A percentile compares a stretch with the other conserved stretches of the same genome.
phyloP scores from a whole-genome alignment of 2,329 filamentous ascomycete species.

The Fusarium algeriense region DNA sequence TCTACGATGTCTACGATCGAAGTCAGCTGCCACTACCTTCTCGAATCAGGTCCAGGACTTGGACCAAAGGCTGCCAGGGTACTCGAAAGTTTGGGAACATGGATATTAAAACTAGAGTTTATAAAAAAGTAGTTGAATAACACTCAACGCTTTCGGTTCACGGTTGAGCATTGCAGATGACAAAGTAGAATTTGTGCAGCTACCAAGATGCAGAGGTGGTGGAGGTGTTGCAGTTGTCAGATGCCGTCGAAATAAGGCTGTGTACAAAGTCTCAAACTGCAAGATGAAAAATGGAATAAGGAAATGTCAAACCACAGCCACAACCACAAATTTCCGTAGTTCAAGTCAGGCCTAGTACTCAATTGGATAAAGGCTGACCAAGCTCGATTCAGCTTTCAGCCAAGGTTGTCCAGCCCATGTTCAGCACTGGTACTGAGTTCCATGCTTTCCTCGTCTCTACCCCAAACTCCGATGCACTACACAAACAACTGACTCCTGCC shows the following conservation, averaged over 20 bases:
- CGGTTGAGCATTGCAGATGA: background rate
- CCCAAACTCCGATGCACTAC: slow-evolving; percentile 1
- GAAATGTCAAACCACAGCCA: slow-evolving; percentile 3
- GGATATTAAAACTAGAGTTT: background rate
- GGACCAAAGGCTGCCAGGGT: background rate
- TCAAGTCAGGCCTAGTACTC: background rate
- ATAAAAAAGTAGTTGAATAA: background rate
- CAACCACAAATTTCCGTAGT: background rate
- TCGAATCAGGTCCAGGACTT: slow-evolving; percentile 7
- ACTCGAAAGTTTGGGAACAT: background rate
- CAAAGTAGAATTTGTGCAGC: background rate
- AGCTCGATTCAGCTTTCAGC: slow-evolving; percentile 26
- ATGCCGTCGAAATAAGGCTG: slow-evolving; percentile 36
- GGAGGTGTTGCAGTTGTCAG: background rate
- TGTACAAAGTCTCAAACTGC: slow-evolving; percentile 14
- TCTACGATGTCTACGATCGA: background rate
- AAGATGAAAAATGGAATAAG: background rate
- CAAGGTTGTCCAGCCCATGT: background rate
- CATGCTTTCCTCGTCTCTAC: background rate
- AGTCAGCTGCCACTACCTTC: slow-evolving; percentile 19
- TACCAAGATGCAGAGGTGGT: background rate
- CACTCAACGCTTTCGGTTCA: background rate
- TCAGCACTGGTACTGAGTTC: background rate
- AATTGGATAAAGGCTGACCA: slow-evolving; percentile 2
- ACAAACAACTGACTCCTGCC: slow-evolving; percentile 22